A percentile compares a stretch with the other conserved stretches of the same genome.
phyloP scores from a whole-genome alignment of 78 protist species.

The Pigoraptor vietnamica region DNA sequence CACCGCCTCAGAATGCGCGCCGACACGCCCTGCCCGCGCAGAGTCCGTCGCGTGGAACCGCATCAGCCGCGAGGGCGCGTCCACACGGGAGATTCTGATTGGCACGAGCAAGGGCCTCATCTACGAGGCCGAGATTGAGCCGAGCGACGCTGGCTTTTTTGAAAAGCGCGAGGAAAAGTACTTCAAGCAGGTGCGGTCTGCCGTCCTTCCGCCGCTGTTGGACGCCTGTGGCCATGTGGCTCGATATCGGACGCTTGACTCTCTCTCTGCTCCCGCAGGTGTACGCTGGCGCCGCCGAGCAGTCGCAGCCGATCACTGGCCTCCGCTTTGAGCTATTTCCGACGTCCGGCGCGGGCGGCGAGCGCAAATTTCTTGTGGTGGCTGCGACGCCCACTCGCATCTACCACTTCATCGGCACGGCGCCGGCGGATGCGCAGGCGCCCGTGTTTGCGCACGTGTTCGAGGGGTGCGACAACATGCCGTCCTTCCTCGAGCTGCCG shows the following conservation, averaged over 20 bases:
- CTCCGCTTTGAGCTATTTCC: constrained; percentile 43
- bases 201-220: no score
- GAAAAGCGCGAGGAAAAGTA: constrained; percentile 4
- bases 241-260: no score
- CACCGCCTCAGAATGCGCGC: no score
- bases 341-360: not conserved
- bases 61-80: not conserved
- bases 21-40: not conserved
- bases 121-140: constrained; percentile 42
- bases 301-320: constrained; percentile 43
- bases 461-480: constrained; percentile 9
- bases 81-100: constrained; percentile 40
- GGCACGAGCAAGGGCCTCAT: constrained; percentile 63
- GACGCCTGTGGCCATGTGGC: not conserved
- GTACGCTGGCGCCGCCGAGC: constrained; percentile 26
- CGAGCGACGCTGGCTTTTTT: constrained; percentile 30
- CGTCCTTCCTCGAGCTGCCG: constrained; percentile 55
- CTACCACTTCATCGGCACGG: constrained; percentile 41
- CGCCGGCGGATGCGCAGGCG: not conserved
- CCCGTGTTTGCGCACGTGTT: constrained; percentile 34
- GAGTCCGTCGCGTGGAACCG: constrained; percentile 67
- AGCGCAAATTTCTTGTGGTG: constrained; percentile 42
- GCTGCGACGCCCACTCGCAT: constrained; percentile 61
- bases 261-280: constrained; percentile 16
- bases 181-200: constrained; percentile 3